Percentiles rank a stretch among this genome's conserved stretches.
Conservation (phyloP, 176 grass and related monocot genomes). For the Hsuehochloa calcarea region DNA sequence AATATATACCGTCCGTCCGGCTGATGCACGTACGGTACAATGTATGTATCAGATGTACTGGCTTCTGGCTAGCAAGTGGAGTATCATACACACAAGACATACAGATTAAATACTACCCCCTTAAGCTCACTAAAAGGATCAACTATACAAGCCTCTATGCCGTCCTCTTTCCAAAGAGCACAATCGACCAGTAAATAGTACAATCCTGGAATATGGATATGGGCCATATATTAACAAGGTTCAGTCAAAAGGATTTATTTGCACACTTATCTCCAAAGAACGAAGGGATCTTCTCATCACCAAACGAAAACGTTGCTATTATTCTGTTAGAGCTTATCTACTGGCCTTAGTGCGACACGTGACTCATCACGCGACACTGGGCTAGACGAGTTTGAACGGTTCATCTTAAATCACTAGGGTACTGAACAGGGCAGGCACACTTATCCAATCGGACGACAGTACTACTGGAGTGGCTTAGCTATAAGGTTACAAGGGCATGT, state of each 20-base stretch:
- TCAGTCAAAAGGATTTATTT: not conserved
- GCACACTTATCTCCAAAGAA: constrained; percentile 7
- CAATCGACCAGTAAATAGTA: not conserved
- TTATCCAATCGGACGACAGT: not conserved
- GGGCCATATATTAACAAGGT: not conserved
- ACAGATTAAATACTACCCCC: not conserved
- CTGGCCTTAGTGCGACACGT: constrained; percentile 3
- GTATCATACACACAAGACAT: not conserved
- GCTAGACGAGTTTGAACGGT: not conserved
- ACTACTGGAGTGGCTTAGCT: not conserved
- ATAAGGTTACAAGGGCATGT: no score
- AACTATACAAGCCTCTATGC: not conserved
- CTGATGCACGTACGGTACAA: no score
- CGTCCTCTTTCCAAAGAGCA: not conserved
- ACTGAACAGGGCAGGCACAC: not conserved
- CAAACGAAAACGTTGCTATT: not conserved
- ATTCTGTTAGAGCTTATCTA: not conserved
- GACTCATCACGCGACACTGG: not conserved
- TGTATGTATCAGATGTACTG: no score
- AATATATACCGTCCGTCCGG: no score
- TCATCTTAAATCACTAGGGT: not conserved
- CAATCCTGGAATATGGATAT: not conserved
- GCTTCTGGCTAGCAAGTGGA: not conserved
- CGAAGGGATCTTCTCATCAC: not conserved
- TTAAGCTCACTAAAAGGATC: not conserved